Evolutionary conservation across 1,284 basidiomycete genomes (phyloP), one percentile per base, ranked within the genome.

Genomic region (Bondarzewia mesenterica): DNA sequence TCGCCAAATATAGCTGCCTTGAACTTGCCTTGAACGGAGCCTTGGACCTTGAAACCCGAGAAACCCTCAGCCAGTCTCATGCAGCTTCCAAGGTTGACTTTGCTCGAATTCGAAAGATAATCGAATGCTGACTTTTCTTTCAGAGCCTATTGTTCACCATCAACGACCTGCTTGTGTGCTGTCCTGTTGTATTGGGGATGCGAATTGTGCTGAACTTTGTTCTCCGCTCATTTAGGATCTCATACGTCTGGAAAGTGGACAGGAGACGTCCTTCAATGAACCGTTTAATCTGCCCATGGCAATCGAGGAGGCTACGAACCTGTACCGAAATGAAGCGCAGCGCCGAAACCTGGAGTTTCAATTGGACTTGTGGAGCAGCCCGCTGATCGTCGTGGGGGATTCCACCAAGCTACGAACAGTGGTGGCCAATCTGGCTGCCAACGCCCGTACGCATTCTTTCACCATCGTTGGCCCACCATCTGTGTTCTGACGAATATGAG

Each of bases 21-120:
- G 90, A 95, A 63, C 73, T 93, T 60, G 90, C 90, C 2, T 72
- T 95, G 32, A 84, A 92, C 56, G 87, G 89, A 2, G 77, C 80
- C 16, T 68, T 93, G 48, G 89, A 92, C 57, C 60, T 62, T 2
- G 90, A 93, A 60, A 91, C 89, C 4, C 73, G 89, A 41, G 83
- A 86, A 48, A 91, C 93, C 63, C 70, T 93, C 7, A 78, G 73
- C 51, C 82, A 82, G 52, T 88, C 85, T 23, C 87, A 93, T 64
- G 75, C 82, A 39, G 90, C 91, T 0, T 91, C 88, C 6, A 89
- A 90, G 69, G 83, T 80, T 32, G 39, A 60, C 52, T 10, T 18
- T 32, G 7, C 40, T 45, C 14, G 38, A 22, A 23, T 21, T 12
- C n/a, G 40, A 39, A 35, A 40, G 44, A 42, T 49, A 48, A 25